Conservation (phyloP, 1,284 basidiomycete species). For the Boletus subluridellus region DNA sequence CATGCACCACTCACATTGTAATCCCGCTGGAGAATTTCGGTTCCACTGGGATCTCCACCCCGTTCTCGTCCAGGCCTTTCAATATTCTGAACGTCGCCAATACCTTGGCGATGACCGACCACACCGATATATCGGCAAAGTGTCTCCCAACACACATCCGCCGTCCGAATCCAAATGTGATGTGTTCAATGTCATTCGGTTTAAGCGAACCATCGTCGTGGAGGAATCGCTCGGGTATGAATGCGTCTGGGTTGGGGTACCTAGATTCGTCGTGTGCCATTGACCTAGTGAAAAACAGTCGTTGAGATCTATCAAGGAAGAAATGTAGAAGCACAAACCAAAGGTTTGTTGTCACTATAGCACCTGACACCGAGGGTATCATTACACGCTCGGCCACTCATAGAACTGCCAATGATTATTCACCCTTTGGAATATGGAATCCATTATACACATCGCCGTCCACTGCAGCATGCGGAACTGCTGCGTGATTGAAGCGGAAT, state of each 20-base stretch:
- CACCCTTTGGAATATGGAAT: conserved; percentile 11
- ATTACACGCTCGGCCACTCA: fast-evolving
- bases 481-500: background rate
- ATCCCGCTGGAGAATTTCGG: conserved; percentile 6
- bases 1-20: conserved; percentile 12
- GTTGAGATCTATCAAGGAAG: background rate
- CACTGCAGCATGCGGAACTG: conserved; percentile 29
- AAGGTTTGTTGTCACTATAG: conserved; percentile 6
- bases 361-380: background rate
- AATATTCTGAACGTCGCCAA: conserved; percentile 16
- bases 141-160: conserved; percentile 11
- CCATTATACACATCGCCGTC: background rate
- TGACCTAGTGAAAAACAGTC: background rate
- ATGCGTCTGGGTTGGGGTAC: conserved; percentile 6
- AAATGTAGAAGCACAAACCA: conserved; percentile 2
- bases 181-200: conserved; percentile 5
- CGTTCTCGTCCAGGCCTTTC: conserved; percentile 14
- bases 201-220: conserved; percentile 13
- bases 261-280: background rate
- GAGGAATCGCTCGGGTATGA: conserved; percentile 17
- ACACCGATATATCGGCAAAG: conserved; percentile 10
- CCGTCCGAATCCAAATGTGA: conserved; percentile 17
- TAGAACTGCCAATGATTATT: background rate
- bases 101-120: conserved; percentile 13
- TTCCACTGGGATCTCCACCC: conserved; percentile 18